A percentile compares a stretch with the other conserved stretches of the same genome.
phyloP scores from a whole-genome alignment of 352 stramenopile genomes.

The Globisporangium cylindrosporum region DNA sequence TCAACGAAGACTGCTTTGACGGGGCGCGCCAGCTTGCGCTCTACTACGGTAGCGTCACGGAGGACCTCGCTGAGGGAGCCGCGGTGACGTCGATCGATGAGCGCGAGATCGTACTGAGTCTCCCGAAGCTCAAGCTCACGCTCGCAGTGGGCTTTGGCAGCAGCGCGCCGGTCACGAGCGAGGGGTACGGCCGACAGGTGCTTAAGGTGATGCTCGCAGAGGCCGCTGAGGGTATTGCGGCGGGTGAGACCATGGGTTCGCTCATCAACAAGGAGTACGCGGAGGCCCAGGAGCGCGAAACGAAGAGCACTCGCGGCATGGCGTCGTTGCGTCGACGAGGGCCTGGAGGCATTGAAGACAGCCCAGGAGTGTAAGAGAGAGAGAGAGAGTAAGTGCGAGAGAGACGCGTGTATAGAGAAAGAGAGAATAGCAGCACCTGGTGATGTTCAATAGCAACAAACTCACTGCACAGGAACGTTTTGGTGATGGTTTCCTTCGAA shows the following conservation, averaged over 20 bases:
- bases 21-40: conserved; percentile 65
- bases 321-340: conserved; percentile 47
- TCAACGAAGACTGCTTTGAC: conserved; percentile 81
- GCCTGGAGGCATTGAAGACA: neutral
- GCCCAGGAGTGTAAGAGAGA: conserved; percentile 2
- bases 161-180: conserved; percentile 66
- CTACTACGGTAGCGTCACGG: conserved; percentile 83
- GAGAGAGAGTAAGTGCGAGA: neutral
- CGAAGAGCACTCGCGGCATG: conserved; percentile 19
- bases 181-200: conserved; percentile 70
- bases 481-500: no score
- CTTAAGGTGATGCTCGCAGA: conserved; percentile 69
- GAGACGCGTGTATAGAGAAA: neutral
- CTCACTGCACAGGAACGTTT: neutral
- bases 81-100: conserved; percentile 75
- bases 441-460: neutral
- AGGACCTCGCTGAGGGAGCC: conserved; percentile 66
- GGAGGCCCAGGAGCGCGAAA: conserved; percentile 33
- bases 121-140: conserved; percentile 84
- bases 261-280: conserved; percentile 70
- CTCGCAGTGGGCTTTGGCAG: conserved; percentile 80
- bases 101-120: conserved; percentile 65
- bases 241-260: conserved; percentile 77
- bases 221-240: conserved; percentile 46
- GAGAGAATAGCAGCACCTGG: neutral